These are phyloP conservation scores for Umbelopsis ramanniana DNA, from an alignment of 192 early-diverging fungal species.

Conservation along the genomic window DNA sequence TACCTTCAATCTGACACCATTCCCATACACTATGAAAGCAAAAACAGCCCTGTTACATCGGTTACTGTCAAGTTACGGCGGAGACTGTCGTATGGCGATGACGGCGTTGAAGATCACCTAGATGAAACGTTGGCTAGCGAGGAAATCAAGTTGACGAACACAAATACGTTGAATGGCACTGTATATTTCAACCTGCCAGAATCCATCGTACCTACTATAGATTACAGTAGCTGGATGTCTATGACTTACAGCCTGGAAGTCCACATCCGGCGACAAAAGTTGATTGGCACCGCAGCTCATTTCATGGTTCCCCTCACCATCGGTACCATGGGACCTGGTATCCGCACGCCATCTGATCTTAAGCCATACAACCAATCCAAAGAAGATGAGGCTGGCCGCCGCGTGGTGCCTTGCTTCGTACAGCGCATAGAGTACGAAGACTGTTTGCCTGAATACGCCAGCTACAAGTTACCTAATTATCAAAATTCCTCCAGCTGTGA, in stretches of 20 bases:
- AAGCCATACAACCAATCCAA: not conserved
- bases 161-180: not conserved
- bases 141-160: not conserved
- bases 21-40: not conserved
- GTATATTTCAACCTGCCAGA: not conserved
- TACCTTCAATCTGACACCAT: slow-evolving; percentile 1
- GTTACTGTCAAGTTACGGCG: not conserved
- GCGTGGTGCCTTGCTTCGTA: not conserved
- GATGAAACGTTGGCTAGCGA: not conserved
- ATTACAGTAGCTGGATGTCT: slow-evolving; percentile 3
- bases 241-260: slow-evolving; percentile 4
- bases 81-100: not conserved
- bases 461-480: not conserved
- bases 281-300: not conserved
- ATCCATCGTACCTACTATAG: not conserved
- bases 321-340: slow-evolving; percentile 9
- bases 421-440: slow-evolving; percentile 12
- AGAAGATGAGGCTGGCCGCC: not conserved
- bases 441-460: slow-evolving; percentile 6
- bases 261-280: not conserved
- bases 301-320: not conserved
- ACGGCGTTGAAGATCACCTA: not conserved
- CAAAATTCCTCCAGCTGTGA: not conserved
- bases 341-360: not conserved
- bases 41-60: not conserved